Conservation (phyloP, 345 rosid genomes). For the Atalantia buxifolia region DNA sequence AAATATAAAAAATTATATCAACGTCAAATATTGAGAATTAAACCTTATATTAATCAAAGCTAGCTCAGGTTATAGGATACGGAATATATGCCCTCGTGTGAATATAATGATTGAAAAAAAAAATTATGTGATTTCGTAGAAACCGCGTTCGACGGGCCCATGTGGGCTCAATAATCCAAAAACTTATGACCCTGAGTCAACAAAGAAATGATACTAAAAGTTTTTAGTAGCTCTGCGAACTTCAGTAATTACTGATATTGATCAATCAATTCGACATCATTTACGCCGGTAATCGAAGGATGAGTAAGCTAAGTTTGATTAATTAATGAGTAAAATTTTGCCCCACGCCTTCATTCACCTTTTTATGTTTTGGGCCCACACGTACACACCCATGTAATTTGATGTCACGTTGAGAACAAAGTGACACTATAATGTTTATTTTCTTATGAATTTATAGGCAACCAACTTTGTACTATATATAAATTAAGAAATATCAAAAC, state of each 20-base stretch:
- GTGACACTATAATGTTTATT: no score
- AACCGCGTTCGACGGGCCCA: conserved; percentile 8
- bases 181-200: background rate
- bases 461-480: no score
- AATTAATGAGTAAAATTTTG: background rate
- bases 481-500: no score
- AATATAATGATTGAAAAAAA: background rate
- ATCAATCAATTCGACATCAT: conserved; percentile 6
- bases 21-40: background rate
- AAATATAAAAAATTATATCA: background rate
- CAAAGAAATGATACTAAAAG: background rate
- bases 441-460: no score
- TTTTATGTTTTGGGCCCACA: background rate
- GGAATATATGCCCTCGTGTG: conserved; percentile 23
- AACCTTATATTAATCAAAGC: background rate
- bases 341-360: background rate
- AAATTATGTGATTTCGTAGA: background rate
- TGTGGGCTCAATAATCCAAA: background rate
- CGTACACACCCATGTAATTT: background rate
- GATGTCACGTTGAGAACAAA: no score
- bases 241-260: background rate
- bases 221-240: background rate
- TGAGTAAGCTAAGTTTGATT: background rate
- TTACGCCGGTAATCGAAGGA: background rate
- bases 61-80: conserved; percentile 2